Evolutionary conservation across 2,329 filamentous ascomycete genomes (phyloP), one percentile per base, ranked within the genome.

Genomic region (Penicillium sumatraense): DNA sequence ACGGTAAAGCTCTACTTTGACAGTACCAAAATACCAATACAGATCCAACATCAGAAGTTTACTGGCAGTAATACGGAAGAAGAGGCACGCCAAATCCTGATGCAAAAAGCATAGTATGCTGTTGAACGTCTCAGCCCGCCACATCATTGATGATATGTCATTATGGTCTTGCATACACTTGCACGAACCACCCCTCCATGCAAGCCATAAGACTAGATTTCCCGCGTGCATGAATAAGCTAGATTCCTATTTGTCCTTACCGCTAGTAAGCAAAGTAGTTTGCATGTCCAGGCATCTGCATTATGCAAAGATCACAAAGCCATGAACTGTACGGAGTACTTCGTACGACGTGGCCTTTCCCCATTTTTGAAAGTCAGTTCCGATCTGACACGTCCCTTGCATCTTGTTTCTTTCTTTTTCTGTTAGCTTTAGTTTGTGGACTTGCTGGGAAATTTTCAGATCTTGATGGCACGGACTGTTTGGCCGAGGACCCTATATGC

Each of bases 361-460:
- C 18, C 14, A 27, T 21, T 7, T 16, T 24, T 24, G 21, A n/a
- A 26, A n/a, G 13, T 10, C 14, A 27, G 13, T 20, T 47, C 36
- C 31, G 33, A 38, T 41, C 45, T 58, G 57, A 56, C 42, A 26
- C 46, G 53, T 56, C 53, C 20, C 50, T 48, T 59, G 47, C 50
- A 59, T 49, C 18, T 42, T 13, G 13, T 9, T 1, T 9, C 29
- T 14, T 5, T 27, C 26, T 14, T 31, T n/a, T n/a, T n/a, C n/a
- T n/a, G n/a, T n/a, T n/a, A n/a, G n/a, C n/a, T n/a, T 5, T 14
- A n/a, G 3, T 13, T 31, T 2, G 29, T n/a, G 6, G 6, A 4
- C 11, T 3, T 23, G 20, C 16, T 27, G 23, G 21, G 9, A 21
- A 31, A 36, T 20, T 11, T n/a, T 13, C 11, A 18, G 41, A 41